These are phyloP conservation scores for Pseudoscleropodium purum DNA, from an alignment of 225 moss, liverwort and hornwort genomes.

Conservation along the genomic window DNA sequence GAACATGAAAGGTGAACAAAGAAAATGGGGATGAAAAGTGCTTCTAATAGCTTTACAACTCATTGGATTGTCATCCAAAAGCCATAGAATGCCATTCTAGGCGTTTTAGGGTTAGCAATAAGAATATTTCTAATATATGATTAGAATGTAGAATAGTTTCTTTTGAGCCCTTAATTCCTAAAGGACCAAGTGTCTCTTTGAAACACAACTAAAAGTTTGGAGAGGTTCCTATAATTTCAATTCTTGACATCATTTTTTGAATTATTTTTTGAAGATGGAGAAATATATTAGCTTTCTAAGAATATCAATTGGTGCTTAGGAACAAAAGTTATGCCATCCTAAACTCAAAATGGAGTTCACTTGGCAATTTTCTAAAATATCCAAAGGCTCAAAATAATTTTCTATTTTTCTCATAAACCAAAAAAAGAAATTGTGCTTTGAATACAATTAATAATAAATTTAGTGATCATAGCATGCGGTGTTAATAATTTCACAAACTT, in stretches of 20 bases:
- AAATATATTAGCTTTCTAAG: rapidly evolving
- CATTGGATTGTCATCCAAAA: too few relatives aligned
- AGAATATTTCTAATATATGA: background rate
- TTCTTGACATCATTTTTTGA: background rate
- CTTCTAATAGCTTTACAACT: too few relatives aligned
- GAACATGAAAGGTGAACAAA: too few relatives aligned
- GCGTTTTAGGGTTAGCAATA: too few relatives aligned
- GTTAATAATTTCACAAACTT: background rate
- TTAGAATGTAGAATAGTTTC: background rate
- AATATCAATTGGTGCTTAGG: background rate
- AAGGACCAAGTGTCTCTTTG: background rate
- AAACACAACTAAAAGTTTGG: background rate
- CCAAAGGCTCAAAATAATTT: background rate
- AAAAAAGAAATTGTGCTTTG: too few relatives aligned
- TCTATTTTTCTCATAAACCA: too few relatives aligned
- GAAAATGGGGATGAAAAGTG: too few relatives aligned
- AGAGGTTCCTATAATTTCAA: rapidly evolving
- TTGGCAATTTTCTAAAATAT: rapidly evolving
- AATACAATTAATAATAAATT: background rate
- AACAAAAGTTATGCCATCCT: background rate
- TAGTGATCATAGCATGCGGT: background rate
- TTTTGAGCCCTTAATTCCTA: rapidly evolving
- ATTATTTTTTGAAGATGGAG: background rate
- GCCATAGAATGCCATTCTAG: too few relatives aligned
- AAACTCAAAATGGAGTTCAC: background rate